phyloP scores from a whole-genome alignment of 495 filamentous ascomycete genomes.

The Neurospora sp. region DNA sequence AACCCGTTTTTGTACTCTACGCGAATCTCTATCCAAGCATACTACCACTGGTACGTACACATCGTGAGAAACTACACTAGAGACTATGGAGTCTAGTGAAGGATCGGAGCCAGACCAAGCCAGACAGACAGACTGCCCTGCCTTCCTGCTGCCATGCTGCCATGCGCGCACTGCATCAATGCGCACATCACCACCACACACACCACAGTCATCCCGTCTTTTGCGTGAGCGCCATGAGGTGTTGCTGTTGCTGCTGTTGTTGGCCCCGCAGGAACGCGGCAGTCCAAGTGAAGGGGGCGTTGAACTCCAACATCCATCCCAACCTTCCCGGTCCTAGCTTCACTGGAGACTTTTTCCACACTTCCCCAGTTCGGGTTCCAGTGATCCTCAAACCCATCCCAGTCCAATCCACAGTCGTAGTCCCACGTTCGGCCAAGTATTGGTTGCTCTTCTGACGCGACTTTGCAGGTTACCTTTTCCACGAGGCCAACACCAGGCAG shows the following conservation, averaged over 20 bases:
- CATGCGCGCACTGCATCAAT: background rate
- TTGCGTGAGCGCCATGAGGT: background rate
- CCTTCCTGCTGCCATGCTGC: background rate
- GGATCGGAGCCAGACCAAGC: background rate
- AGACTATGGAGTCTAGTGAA: background rate
- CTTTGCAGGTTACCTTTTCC: constrained; percentile 23
- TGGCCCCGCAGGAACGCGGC: background rate
- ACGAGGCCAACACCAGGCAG: constrained; percentile 8
- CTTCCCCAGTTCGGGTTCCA: background rate
- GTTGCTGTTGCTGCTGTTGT: background rate
- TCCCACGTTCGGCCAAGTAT: background rate
- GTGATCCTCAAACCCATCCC: background rate
- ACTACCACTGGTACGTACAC: background rate
- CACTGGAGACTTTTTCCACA: background rate
- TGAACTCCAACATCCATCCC: background rate
- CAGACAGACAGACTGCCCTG: background rate
- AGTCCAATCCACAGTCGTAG: background rate
- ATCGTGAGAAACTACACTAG: background rate
- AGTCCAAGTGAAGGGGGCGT: background rate
- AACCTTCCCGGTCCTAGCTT: background rate
- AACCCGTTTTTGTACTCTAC: constrained; percentile 4
- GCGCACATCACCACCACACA: background rate
- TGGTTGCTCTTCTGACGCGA: constrained; percentile 24
- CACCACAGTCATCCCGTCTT: background rate
- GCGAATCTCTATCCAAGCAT: background rate